A percentile compares a stretch with the other conserved stretches of the same genome.
Evolutionary conservation across 2,329 filamentous ascomycete species (phyloP).

Genomic region (Aspergillus arachidicola): DNA sequence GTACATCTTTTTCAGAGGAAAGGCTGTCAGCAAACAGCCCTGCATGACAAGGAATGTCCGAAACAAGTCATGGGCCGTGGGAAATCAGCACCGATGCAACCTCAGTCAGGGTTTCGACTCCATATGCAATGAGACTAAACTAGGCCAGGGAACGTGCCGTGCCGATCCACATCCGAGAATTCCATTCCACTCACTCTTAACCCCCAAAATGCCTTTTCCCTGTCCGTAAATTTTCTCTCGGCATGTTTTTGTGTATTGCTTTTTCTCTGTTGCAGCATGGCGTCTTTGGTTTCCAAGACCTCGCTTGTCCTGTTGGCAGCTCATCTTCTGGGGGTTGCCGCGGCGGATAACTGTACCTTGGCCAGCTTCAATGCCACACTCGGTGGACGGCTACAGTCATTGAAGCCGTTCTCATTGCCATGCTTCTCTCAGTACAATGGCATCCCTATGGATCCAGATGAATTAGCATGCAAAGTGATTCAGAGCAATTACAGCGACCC

Average conservation of each 20-base stretch:
- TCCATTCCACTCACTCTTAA: background rate
- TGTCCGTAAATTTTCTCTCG: background rate
- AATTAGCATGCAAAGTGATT: slow-evolving; percentile 7
- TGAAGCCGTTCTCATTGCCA: slow-evolving; percentile 14
- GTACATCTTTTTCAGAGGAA: background rate
- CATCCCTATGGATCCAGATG: slow-evolving; percentile 2
- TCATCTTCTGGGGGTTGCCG: slow-evolving; percentile 2
- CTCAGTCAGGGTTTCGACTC: background rate
- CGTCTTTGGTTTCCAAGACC: slow-evolving; percentile 1
- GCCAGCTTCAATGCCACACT: slow-evolving; percentile 12
- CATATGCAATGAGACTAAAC: background rate
- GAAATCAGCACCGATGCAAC: background rate
- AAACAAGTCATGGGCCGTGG: background rate
- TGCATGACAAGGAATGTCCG: background rate
- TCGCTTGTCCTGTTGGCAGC: slow-evolving; percentile 4
- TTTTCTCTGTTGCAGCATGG: background rate
- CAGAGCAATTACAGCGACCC: slow-evolving; percentile 18
- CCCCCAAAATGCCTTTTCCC: background rate
- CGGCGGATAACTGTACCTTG: slow-evolving; percentile 1
- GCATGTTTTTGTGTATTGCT: background rate
- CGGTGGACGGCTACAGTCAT: slow-evolving; percentile 10
- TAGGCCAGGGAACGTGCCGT: background rate
- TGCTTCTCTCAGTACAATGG: slow-evolving; percentile 19
- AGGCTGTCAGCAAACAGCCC: background rate
- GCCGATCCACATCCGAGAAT: background rate